Base-by-base conservation (phyloP, 768 basidiomycete species). In the Gloeopeniophorella convolvens region DNA sequence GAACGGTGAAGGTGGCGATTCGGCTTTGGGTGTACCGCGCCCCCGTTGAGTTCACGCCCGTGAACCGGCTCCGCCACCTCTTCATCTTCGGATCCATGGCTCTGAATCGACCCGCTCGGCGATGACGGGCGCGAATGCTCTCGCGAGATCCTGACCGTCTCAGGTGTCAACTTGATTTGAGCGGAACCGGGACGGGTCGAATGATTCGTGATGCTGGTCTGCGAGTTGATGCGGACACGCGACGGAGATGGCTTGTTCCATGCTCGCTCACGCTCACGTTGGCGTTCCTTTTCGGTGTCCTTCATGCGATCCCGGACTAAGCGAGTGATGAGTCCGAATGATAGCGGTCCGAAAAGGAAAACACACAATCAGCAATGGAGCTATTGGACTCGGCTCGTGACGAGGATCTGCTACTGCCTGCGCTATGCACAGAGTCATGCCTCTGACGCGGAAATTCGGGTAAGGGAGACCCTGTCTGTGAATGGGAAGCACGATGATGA, bases 181-280 rank as follows among this genome's bases (percentile, higher is more conserved):
- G 43, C 48, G 9, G 31, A 45, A 27, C 40, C 35, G 26, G 40
- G 53, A 42, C 42, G 46, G 18, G 67, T 59, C 31, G 78, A 66
- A 18, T 66, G 65, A 30, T 72, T 67, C 32, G 23, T 20, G 4
- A 18, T 15, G 24, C 32, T 18, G 59, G 64, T 9, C 65, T 67
- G 48, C 69, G 70, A 16, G 61, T 57, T 21, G 63, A 68, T 43
- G 63, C 66, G 47, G 55, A 46, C 49, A 65, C 63, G 16, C 70
- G 71, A 54, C 67, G 66, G 15, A 65, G 57, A 48, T 10, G 69
- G 72, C 54, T 68, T 76, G 37, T 75, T 76, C 80, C 78, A 73
- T 36, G 70, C 69, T 40, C 70, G 70, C 60, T 79, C 77, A 30
- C 68, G 75, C 44, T 76, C 72, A 42, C 65, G 69, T 34, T 54